Evolutionary conservation across 306 rosid genomes (phyloP), one percentile per base, ranked within the genome.

Genomic region (Lathyrus aphaca): DNA sequence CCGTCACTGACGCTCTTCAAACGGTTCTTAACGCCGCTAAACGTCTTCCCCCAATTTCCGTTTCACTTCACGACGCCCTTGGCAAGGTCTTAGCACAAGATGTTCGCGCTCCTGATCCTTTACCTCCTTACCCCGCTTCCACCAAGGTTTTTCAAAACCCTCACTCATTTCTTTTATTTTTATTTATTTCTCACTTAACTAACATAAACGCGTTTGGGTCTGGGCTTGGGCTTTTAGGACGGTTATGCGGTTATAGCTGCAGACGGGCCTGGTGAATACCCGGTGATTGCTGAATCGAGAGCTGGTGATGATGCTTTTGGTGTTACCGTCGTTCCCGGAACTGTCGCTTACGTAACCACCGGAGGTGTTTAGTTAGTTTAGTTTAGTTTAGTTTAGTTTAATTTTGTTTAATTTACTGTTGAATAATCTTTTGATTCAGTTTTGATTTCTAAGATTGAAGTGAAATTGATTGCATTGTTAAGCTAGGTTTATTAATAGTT

Each of bases 191-290:
- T 45, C 14, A 8, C 49, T 61, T 25, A 12, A 50, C 17, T 11
- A 56, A 69, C 14, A 10, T 0, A 13, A 18, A 1, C 16, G 11
- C 18, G 11, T 1, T 5, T 9, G 50, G 66, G 46, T 17, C 19
- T 16, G 27, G 45, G 27, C 45, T 59, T 17, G 39, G 38, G 17
- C 38, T 14, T 65, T 43, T 46, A 91, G 96, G 98, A 93, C 85
- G 98, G 97, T 68, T 93, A 90, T 74, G 98, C 98, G 3, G 92
- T 90, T 49, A 72, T 93, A 42, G 87, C 97, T 81, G 76, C 84
- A 0, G 98, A 93, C 67, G 97, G 98, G 39, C 94, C 98, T 0
- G 94, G 98, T 29, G 94, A 82, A 19, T 90, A 90, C 60, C 86
- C 90, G 0, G 94, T 93, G 7, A 80, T 88, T 56, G 78, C 84